phyloP scores from a whole-genome alignment of 306 rosid genomes.

The Ochetophila trinervis region DNA sequence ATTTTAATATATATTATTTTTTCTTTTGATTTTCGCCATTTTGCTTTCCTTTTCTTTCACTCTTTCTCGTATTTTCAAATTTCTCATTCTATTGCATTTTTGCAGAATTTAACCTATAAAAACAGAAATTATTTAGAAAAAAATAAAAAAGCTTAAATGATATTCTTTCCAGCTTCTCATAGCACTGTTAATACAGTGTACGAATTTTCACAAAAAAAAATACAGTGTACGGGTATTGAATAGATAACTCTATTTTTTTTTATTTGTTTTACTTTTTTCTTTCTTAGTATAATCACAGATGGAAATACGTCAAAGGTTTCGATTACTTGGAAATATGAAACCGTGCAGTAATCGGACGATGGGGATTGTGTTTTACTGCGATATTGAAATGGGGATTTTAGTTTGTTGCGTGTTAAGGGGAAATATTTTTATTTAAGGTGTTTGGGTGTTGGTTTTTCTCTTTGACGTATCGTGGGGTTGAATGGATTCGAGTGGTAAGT shows the following conservation, averaged over 20 bases:
- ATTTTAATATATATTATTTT: neutral
- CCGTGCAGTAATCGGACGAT: constrained; percentile 18
- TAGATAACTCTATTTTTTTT: no score
- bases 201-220: no score
- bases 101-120: neutral
- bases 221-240: no score
- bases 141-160: neutral
- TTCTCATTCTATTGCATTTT: neutral
- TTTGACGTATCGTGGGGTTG: constrained; percentile 19
- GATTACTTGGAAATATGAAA: neutral
- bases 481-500: neutral
- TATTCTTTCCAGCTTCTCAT: no score
- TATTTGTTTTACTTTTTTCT: neutral
- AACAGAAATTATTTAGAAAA: neutral
- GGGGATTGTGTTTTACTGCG: constrained; percentile 1
- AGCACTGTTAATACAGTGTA: no score
- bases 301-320: neutral
- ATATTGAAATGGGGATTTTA: constrained; percentile 10
- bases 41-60: neutral
- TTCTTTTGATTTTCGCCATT: neutral
- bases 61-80: neutral
- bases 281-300: neutral
- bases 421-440: neutral
- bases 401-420: neutral
- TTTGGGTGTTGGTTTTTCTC: neutral